Evolutionary conservation across 306 rosid species (phyloP).

Genomic region (Mimosa pudica): DNA sequence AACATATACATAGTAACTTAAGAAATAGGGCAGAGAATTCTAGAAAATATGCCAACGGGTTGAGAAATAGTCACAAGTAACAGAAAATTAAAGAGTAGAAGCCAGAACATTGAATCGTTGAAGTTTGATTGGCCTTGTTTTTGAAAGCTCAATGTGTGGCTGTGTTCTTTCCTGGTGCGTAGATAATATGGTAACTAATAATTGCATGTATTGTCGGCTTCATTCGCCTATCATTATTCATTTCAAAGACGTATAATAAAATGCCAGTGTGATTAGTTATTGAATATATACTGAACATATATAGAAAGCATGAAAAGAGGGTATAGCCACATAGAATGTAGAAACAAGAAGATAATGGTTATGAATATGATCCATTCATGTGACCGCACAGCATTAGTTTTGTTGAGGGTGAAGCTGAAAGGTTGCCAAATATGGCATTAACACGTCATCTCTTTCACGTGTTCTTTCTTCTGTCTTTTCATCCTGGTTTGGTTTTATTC

Average conservation of each 20-base stretch:
- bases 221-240: too few relatives aligned
- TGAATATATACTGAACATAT: neutral
- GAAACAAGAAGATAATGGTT: neutral
- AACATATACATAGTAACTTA: neutral
- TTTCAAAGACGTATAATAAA: neutral
- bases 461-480: neutral
- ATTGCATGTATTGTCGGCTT: neutral
- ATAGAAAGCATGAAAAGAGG: neutral
- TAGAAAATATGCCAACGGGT: neutral
- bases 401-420: conserved; percentile 21
- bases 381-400: conserved; percentile 22
- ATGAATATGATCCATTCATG: conserved; percentile 24
- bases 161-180: neutral
- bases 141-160: conserved; percentile 5
- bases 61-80: neutral
- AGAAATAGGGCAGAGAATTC: neutral
- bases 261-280: neutral
- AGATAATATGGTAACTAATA: neutral
- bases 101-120: neutral
- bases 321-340: neutral
- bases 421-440: neutral
- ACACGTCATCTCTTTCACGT: neutral
- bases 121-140: neutral
- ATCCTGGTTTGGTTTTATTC: neutral
- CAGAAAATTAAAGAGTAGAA: neutral